These are phyloP conservation scores for Cardamine occulta DNA, from an alignment of 345 rosid species.

Conservation along the genomic window DNA sequence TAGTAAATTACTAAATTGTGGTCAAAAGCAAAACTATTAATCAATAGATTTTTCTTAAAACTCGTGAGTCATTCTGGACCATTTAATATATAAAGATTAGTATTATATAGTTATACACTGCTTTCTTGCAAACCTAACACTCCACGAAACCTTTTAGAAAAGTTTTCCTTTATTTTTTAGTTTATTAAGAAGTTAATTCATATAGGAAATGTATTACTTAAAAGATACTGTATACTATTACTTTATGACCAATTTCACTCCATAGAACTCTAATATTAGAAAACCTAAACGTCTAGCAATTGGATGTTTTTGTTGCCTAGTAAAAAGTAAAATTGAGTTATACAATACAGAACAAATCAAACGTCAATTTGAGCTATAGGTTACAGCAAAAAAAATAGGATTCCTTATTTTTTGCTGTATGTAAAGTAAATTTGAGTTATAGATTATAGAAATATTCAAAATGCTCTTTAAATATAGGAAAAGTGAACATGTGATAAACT, in stretches of 20 bases:
- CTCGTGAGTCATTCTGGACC: slow-evolving; percentile 7
- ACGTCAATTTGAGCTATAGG: neutral
- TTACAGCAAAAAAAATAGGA: neutral
- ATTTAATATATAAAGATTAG: slow-evolving; percentile 2
- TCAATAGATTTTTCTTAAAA: neutral
- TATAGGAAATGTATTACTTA: neutral
- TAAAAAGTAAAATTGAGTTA: neutral
- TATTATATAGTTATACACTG: neutral
- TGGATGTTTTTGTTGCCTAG: neutral
- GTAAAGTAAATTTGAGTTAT: slow-evolving; percentile 3
- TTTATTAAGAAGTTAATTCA: neutral
- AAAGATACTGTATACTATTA: neutral
- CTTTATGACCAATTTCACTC: neutral
- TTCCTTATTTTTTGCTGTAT: neutral
- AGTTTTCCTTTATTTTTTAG: slow-evolving; percentile 14
- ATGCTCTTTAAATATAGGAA: slow-evolving; percentile 21
- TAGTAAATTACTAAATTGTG: neutral
- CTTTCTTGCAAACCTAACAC: slow-evolving; percentile 38
- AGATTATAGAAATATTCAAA: neutral
- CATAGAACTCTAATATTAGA: neutral
- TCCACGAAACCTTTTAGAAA: slow-evolving; percentile 40
- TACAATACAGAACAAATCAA: neutral
- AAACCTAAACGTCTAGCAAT: neutral
- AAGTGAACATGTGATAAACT: slow-evolving; percentile 31
- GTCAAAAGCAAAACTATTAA: neutral